Conservation (phyloP, 1,284 basidiomycete genomes). For the Anthracocystis walkeri region DNA sequence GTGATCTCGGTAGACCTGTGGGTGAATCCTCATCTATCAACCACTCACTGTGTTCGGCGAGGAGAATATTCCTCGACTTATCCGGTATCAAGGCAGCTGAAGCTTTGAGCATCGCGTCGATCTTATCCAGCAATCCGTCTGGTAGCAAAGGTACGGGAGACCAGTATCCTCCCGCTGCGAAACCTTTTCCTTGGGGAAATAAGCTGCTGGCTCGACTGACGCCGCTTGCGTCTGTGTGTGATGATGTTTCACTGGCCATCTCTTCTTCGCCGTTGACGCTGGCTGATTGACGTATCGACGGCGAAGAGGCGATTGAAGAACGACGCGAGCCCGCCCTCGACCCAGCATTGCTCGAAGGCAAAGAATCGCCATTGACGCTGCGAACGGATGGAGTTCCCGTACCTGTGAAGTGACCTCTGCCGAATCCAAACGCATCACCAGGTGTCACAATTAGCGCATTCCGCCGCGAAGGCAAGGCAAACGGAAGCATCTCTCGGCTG, state of each 20-base stretch:
- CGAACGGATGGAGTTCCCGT: constrained; percentile 57
- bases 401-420: constrained; percentile 61
- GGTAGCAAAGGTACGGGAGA: constrained; percentile 57
- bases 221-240: constrained; percentile 22
- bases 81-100: constrained; percentile 26
- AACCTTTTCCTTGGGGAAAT: constrained; percentile 58
- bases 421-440: constrained; percentile 71
- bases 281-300: neutral
- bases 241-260: constrained; percentile 26
- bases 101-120: constrained; percentile 42
- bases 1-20: constrained; percentile 8
- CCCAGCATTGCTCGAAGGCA: neutral
- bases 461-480: constrained; percentile 83
- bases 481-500: constrained; percentile 89
- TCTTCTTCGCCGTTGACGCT: constrained; percentile 17
- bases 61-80: constrained; percentile 24
- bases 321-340: constrained; percentile 26
- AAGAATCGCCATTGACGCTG: constrained; percentile 38
- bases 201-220: constrained; percentile 42
- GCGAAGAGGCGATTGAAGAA: constrained; percentile 24
- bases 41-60: constrained; percentile 27
- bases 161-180: constrained; percentile 58
- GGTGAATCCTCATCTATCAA: neutral
- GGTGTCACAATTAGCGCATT: constrained; percentile 78
- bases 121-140: constrained; percentile 51